Base-by-base conservation (phyloP, 75 land plant genomes). In the Cryptomeria japonica region DNA sequence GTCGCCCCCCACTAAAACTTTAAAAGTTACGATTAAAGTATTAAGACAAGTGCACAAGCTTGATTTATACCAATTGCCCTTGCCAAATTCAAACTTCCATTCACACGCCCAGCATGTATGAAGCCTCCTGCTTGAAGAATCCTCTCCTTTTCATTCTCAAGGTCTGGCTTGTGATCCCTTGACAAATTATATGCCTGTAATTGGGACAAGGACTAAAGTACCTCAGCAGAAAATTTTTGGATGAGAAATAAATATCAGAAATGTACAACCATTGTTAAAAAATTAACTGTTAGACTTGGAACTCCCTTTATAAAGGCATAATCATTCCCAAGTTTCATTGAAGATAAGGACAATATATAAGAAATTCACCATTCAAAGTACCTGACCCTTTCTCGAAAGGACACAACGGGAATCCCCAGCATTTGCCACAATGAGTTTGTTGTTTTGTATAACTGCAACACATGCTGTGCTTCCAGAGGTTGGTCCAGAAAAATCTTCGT, bases 351-450 rank as follows among this genome's bases (percentile, higher is more conserved):
- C 39, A 85, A 32, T 85, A 14, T 80, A 61, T 38, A 13, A 55
- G 25, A 64, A 88, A 58, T 34, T 85, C 25, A 10, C 41, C 7
- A 16, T 86, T 44, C 12, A 68, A 44, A 38, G 28, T 39, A 90
- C 93, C 89, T 90, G 87, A 47, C 91, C 91, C 80, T 82, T 87
- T 15, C 92, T 88, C 32, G 93, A 90, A 72, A 92, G 92, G 56
- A 90, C 89, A 84, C 93, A 92, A 18, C 93, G 91, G 49, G 92
- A 92, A 84, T 92, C 91, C 42, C 93, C 93, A 84, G 93, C 93
- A 78, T 90, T 90, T 70, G 93, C 93, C 53, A 92, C 93, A 68
- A 92, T 86, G 32, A 92, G 84, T 87, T 88, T 85, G 58, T 86
- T 88, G 12, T 86, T 86, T 56, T 86, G 89, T 70, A 90, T n/a